Evolutionary conservation across 768 basidiomycete species (phyloP).

Genomic region (Tylopilus sp.): DNA sequence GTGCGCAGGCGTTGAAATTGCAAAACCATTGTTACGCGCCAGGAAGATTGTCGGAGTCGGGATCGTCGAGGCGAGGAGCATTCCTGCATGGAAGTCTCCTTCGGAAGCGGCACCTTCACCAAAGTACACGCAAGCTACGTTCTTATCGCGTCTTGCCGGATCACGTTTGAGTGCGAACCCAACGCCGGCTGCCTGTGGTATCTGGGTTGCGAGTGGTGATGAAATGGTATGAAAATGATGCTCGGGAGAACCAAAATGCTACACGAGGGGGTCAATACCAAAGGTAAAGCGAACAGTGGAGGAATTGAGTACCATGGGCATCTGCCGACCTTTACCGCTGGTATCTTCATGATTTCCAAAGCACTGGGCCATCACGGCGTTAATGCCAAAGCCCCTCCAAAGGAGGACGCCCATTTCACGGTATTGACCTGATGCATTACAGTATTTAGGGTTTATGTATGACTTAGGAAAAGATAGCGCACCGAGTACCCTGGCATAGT

Average conservation of each 20-base stretch:
- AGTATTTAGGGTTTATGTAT: not conserved
- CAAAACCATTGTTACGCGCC: conserved; percentile 86
- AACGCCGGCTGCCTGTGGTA: conserved; percentile 92
- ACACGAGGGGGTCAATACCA: conserved; percentile 8
- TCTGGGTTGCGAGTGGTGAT: conserved; percentile 89
- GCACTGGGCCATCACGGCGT: conserved; percentile 87
- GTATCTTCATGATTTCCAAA: conserved; percentile 83
- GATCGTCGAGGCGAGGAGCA: conserved; percentile 75
- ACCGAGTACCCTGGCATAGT: conserved; percentile 64
- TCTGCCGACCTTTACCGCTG: conserved; percentile 83
- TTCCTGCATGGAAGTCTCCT: conserved; percentile 93
- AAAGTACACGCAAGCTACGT: conserved; percentile 85
- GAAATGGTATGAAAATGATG: conserved; percentile 95
- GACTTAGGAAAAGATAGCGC: conserved; percentile 9
- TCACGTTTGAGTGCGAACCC: conserved; percentile 85
- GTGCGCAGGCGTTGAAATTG: conserved; percentile 86
- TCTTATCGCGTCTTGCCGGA: conserved; percentile 59
- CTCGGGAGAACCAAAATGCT: conserved; percentile 84
- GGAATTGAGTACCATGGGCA: conserved; percentile 72
- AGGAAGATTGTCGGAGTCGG: conserved; percentile 73
- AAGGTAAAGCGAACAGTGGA: not conserved
- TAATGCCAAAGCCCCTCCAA: conserved; percentile 79
- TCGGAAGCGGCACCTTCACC: conserved; percentile 95
- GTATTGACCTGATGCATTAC: conserved; percentile 66
- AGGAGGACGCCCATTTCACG: conserved; percentile 89